Base-by-base conservation (phyloP, 2,329 filamentous ascomycete species). In the Aspergillus fumigatus region DNA sequence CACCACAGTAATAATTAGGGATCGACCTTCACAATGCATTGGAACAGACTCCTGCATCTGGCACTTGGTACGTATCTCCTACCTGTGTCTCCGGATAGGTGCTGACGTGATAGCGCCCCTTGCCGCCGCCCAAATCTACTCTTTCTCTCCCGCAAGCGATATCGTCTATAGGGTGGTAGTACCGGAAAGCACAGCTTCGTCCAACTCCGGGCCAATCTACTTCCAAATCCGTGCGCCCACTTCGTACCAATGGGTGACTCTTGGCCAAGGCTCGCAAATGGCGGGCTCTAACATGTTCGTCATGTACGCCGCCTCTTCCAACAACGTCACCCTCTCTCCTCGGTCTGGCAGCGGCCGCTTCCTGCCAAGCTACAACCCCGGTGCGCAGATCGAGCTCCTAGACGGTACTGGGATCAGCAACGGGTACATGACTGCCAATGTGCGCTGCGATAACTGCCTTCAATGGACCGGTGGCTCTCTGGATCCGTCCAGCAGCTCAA, bases 291-390 rank as follows among this genome's bases (percentile, higher is more conserved):
- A 84, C 67, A 85, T 88, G 56, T 87, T 88, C 66, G 61, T 88
- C 65, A 76, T 87, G 62, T 88, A 88, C 69, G 72, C 81, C 48
- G 77, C 85, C 60, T 3, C 63, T 4, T 51, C 53, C 9, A 80
- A 81, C 59, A 87, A 87, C 65, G 77, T 88, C 25, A 88, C 85
- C 1, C 67, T 88, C 53, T 87, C 84, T 59, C 78, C 84, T 1
- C 81, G 86, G 23, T 63, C 69, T 3, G 82, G 80, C 29, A 72
- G 64, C 0, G 77, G 77, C 7, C 75, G 87, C 60, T 60, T 68
- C 38, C 70, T 75, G 73, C 86, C 86, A 0, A 49, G 70, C 26
- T 80, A 82, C 69, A 73, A 70, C 51, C 63, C 69, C 1, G 71
- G 75, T 5, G 73, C 75, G 25, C 70, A 77, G 32, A 69, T 87